Evolutionary conservation across 179 eudicot genomes (phyloP).

Genomic region (Drosera spatulata): DNA sequence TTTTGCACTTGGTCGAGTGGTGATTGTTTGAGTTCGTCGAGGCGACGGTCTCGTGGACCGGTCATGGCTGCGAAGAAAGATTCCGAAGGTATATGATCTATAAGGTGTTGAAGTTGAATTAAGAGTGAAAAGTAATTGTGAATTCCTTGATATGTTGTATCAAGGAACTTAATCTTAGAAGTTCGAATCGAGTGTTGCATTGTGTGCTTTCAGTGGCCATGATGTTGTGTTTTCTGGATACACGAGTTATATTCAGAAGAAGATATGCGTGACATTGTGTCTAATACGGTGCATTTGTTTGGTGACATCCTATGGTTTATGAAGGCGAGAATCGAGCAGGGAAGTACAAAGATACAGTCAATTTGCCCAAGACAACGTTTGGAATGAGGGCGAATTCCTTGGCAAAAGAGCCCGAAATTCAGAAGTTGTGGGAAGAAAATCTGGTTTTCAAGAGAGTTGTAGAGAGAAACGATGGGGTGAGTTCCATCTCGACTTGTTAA

Average conservation of each 20-base stretch:
- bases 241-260: conserved; percentile 81
- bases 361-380: conserved; percentile 80
- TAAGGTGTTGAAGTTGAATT: neutral
- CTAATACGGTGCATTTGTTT: neutral
- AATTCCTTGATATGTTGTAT: neutral
- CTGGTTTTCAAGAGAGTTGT: conserved; percentile 67
- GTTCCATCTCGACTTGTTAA: conserved; percentile 11
- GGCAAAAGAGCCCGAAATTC: conserved; percentile 90
- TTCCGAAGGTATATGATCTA: conserved; percentile 39
- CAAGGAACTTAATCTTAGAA: neutral
- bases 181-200: no score
- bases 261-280: conserved; percentile 6
- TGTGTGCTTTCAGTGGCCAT: conserved; percentile 20
- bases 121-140: neutral
- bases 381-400: conserved; percentile 93
- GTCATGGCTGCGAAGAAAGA: conserved; percentile 92
- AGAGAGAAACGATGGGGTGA: conserved; percentile 75
- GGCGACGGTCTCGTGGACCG: conserved; percentile 91
- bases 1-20: conserved; percentile 37
- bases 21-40: conserved; percentile 43
- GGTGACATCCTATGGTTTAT: neutral
- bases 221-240: conserved; percentile 88
- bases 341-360: conserved; percentile 85
- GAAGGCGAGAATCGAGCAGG: conserved; percentile 84
- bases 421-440: conserved; percentile 93